phyloP scores from a whole-genome alignment of 1,284 basidiomycete genomes.

The Cryptococcus maquisensis region DNA sequence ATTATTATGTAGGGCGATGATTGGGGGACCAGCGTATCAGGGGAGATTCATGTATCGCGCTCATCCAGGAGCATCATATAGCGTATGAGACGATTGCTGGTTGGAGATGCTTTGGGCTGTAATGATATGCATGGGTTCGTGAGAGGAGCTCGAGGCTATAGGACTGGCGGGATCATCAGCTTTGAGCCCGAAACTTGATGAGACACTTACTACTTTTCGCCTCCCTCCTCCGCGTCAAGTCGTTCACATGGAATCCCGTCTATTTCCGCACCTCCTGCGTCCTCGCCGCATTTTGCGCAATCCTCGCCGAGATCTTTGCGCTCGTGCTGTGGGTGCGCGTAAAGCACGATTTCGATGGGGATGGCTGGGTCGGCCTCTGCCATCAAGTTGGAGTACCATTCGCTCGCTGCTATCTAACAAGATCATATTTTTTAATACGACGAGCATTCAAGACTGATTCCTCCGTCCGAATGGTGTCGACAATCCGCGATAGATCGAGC shows the following conservation, averaged over 20 bases:
- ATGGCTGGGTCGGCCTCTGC: neutral
- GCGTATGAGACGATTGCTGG: slow-evolving; percentile 3
- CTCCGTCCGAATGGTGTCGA: too few species aligned
- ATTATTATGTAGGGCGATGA: slow-evolving; percentile 2
- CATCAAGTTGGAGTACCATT: too few species aligned
- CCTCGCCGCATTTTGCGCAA: slow-evolving; percentile 16
- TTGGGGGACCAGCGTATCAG: slow-evolving; percentile 18
- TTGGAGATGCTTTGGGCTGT: too few species aligned
- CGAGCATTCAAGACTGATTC: too few species aligned
- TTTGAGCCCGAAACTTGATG: too few species aligned
- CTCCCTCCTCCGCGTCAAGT: slow-evolving; percentile 18
- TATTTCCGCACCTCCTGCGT: slow-evolving; percentile 29
- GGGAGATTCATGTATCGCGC: slow-evolving; percentile 27
- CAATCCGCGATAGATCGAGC: too few species aligned
- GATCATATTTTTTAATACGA: too few species aligned
- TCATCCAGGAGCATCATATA: slow-evolving; percentile 17
- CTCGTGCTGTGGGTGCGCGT: slow-evolving; percentile 25
- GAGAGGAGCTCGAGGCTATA: too few species aligned
- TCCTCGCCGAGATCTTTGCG: slow-evolving; percentile 26
- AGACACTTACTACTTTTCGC: too few species aligned
- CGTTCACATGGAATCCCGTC: slow-evolving; percentile 27
- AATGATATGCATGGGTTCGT: too few species aligned
- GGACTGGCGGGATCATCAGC: too few species aligned
- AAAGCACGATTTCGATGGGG: slow-evolving; percentile 4
- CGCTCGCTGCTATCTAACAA: too few species aligned